These are phyloP conservation scores for Cadophora sp. DNA, from an alignment of 2,329 filamentous ascomycete species.

Conservation along the genomic window DNA sequence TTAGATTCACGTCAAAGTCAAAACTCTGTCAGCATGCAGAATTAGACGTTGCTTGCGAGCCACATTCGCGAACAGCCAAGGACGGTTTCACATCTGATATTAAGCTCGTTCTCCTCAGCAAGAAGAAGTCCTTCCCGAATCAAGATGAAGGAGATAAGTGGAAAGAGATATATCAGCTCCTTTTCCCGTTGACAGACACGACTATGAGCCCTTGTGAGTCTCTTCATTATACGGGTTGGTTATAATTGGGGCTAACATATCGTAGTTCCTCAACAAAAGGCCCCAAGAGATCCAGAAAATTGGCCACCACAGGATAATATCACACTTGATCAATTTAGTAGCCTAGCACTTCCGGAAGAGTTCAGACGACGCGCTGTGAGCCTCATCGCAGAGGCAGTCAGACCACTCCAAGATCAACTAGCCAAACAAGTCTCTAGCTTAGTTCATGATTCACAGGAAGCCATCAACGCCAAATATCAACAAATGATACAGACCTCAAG, in stretches of 20 bases:
- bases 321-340: neutral
- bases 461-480: neutral
- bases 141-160: neutral
- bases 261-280: no score
- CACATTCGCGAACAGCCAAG: neutral
- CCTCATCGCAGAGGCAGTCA: neutral
- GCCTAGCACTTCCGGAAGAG: neutral
- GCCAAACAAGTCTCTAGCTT: neutral
- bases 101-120: neutral
- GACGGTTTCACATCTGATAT: neutral
- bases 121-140: neutral
- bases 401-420: neutral
- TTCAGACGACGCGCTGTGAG: neutral
- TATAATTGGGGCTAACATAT: no score
- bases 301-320: neutral
- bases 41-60: no score
- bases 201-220: no score
- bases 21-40: no score
- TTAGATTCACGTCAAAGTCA: no score
- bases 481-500: neutral
- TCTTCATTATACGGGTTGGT: no score
- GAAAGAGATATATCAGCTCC: neutral
- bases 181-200: neutral
- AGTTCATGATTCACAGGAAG: neutral
- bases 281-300: no score